These are phyloP conservation scores for Volvox carteri DNA, from an alignment of 163 green algal species.

Conservation along the genomic window DNA sequence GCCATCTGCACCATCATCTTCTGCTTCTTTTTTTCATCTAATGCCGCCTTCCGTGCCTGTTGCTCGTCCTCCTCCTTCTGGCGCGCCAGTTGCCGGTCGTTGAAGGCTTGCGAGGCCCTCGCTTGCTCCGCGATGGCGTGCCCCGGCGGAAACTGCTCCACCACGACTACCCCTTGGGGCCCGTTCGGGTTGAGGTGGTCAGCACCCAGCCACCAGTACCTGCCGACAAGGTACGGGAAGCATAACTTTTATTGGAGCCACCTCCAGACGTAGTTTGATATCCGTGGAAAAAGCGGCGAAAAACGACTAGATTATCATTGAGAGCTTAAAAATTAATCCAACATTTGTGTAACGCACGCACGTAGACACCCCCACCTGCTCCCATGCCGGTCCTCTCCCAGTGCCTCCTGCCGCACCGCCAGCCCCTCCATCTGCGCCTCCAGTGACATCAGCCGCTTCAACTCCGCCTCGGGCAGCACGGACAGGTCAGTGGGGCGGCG, in stretches of 20 bases:
- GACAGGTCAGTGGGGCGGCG: conserved; percentile 27
- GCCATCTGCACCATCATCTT: neutral
- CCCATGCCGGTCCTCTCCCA: conserved; percentile 54
- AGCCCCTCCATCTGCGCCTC: conserved; percentile 50
- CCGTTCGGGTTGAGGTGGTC: neutral
- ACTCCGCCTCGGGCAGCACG: conserved; percentile 48
- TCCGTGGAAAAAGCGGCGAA: too few relatives aligned
- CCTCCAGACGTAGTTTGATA: too few relatives aligned
- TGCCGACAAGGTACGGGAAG: neutral
- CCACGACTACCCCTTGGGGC: conserved; percentile 41
- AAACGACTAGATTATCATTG: too few relatives aligned
- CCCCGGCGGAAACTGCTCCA: conserved; percentile 36
- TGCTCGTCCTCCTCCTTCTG: neutral
- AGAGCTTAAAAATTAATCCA: too few relatives aligned
- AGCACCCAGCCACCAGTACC: conserved; percentile 61
- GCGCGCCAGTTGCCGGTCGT: neutral
- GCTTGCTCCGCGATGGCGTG: neutral
- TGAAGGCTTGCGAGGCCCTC: neutral
- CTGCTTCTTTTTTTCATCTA: conserved; percentile 18
- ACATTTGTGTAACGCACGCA: too few relatives aligned
- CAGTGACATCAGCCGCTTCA: conserved; percentile 40
- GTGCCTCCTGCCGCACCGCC: conserved; percentile 23
- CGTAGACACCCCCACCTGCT: conserved; percentile 13
- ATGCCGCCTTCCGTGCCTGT: neutral
- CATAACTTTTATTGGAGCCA: neutral